Evolutionary conservation across 129 eudicot genomes (phyloP), one percentile per base, ranked within the genome.

Genomic region (Artemisia tridentata): DNA sequence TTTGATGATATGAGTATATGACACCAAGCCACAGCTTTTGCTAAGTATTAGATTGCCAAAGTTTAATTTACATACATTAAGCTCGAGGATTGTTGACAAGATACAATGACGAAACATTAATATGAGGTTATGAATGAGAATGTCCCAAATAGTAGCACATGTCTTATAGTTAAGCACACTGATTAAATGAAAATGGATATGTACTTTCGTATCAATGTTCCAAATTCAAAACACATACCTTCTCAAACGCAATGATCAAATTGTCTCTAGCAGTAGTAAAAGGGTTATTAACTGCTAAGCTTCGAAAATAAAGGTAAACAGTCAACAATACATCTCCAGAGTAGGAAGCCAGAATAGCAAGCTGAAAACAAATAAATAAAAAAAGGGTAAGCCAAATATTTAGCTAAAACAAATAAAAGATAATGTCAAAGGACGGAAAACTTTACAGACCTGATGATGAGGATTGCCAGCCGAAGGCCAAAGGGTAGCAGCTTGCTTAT

Each of bases 171-270:
- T 14, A 11, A 61, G 13, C 27, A 14, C 63, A 59, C 25, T 25
- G 0, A 13, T 9, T 5, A 8, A 58, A 60, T 48, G 14, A n/a
- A 47, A 60, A 58, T 8, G 3, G 11, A 15, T 60, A 23, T 15
- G 21, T 29, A 31, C 38, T 34, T 34, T 31, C 54, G 19, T 34
- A 20, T 51, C 11, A 63, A 7, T 71, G 16, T 58, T 64, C 13
- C 31, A 31, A 52, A 59, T 62, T 13, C 45, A 20, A 50, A 64
- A 21, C 62, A 70, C 9, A 77, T 78, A 92, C 98, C 96, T 90
- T 93, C 87, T 93, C 99, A 87, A 93, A 93, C n/a, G 96, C 99
- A 80, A 93, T 87, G 49, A 93, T 87, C 82, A 93, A 77, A 81
- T 93, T 93, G 61, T 93, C 99, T 72, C 97, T 84, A 45, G 99